These are phyloP conservation scores for Saccharomycopsis hybrid DNA, from an alignment of 1,139 yeast species.

Conservation along the genomic window DNA sequence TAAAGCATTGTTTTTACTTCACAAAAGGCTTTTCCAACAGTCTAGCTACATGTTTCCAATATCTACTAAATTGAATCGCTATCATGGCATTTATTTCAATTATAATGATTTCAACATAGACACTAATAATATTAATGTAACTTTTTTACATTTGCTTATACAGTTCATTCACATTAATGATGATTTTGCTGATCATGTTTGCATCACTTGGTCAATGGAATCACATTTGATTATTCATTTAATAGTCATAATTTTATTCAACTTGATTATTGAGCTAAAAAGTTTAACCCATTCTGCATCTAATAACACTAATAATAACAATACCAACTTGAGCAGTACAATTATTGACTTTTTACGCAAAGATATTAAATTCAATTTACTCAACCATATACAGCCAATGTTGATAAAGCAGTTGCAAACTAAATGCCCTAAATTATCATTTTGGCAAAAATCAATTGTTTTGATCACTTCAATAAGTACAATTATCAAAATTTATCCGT, in stretches of 20 bases:
- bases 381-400: not conserved
- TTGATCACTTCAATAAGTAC: not conserved
- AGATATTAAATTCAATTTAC: slow-evolving; percentile 3
- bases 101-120: slow-evolving; percentile 3
- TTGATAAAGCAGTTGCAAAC: not conserved
- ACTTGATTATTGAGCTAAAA: slow-evolving; percentile 1
- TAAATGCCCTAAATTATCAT: slow-evolving; percentile 1
- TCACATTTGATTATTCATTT: slow-evolving; percentile 2
- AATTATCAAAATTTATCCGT: slow-evolving; percentile 4
- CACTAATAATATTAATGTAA: not conserved
- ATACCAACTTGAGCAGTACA: not conserved
- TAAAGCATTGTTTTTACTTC: slow-evolving; percentile 24
- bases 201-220: slow-evolving; percentile 3
- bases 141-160: slow-evolving; percentile 6
- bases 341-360: slow-evolving; percentile 1
- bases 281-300: not conserved
- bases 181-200: not conserved
- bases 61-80: not conserved
- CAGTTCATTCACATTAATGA: not conserved
- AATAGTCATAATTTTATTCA: slow-evolving; percentile 1
- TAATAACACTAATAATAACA: slow-evolving; percentile 1
- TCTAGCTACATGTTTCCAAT: slow-evolving; percentile 1
- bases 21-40: slow-evolving; percentile 7
- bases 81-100: slow-evolving; percentile 1
- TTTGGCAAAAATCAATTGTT: not conserved